A percentile compares a stretch with the other conserved stretches of the same genome.
Evolutionary conservation across 768 basidiomycete genomes (phyloP).

Genomic region (Kwoniella sp.): DNA sequence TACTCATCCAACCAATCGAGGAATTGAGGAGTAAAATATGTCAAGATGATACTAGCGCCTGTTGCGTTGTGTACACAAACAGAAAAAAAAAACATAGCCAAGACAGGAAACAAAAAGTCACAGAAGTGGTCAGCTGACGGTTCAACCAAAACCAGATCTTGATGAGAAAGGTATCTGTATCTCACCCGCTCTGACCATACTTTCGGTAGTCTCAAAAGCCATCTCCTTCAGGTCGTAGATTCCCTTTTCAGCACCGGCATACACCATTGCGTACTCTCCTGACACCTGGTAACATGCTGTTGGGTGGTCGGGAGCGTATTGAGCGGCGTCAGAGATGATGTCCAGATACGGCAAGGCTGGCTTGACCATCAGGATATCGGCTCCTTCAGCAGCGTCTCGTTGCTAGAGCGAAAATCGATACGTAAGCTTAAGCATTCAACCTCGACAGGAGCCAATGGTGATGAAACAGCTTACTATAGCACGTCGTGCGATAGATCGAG

Average conservation of each 20-base stretch:
- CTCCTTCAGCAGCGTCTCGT: slow-evolving; percentile 86
- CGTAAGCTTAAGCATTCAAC: too few species aligned
- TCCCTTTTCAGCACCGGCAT: slow-evolving; percentile 87
- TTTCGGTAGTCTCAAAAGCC: slow-evolving; percentile 90
- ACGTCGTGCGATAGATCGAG: slow-evolving; percentile 83
- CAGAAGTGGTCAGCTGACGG: background rate
- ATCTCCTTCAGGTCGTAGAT: slow-evolving; percentile 89
- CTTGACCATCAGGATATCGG: slow-evolving; percentile 99
- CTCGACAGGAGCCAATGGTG: too few species aligned
- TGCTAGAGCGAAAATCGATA: slow-evolving; percentile 60
- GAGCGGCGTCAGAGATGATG: slow-evolving; percentile 83
- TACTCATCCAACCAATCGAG: slow-evolving; percentile 63
- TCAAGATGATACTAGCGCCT: slow-evolving; percentile 87
- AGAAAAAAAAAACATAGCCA: too few species aligned
- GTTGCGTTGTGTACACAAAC: too few species aligned
- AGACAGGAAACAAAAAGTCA: background rate
- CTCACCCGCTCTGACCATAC: slow-evolving; percentile 86
- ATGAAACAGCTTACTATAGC: slow-evolving; percentile 72
- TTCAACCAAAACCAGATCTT: background rate
- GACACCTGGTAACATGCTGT: slow-evolving; percentile 93
- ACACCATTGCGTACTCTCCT: slow-evolving; percentile 96
- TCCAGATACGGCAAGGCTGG: slow-evolving; percentile 95
- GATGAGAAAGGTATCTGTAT: slow-evolving; percentile 44
- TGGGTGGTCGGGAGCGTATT: slow-evolving; percentile 80
- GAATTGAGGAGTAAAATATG: slow-evolving; percentile 96